Conservation (phyloP, 2,329 filamentous ascomycete genomes). For the Cordyceps farinosa region DNA sequence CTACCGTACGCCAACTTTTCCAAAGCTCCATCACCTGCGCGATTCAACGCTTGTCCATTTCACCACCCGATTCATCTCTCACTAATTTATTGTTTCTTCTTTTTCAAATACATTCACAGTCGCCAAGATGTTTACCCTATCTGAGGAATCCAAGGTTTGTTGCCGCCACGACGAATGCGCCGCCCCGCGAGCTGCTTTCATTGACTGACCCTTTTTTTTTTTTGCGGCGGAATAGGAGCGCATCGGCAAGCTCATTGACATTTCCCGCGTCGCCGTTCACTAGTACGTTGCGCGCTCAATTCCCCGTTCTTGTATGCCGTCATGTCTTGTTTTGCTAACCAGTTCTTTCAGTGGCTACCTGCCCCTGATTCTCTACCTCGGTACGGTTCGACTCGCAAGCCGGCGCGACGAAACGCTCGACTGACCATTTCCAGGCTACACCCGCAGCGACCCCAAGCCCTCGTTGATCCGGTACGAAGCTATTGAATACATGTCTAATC, state of each 20-base stretch:
- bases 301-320: not conserved
- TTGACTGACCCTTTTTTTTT: constrained; percentile 16
- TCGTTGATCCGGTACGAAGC: constrained; percentile 55
- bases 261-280: constrained; percentile 90
- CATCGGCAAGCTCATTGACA: constrained; percentile 93
- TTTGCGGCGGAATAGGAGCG: constrained; percentile 66
- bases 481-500: too few species aligned
- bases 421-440: constrained; percentile 65
- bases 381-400: constrained; percentile 45
- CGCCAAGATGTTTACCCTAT: constrained; percentile 63
- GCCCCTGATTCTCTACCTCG: constrained; percentile 93
- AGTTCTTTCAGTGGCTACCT: constrained; percentile 73
- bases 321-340: constrained; percentile 32
- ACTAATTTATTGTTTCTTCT: not conserved
- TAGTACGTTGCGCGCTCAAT: constrained; percentile 60
- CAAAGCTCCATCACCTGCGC: not conserved
- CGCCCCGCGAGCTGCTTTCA: not conserved
- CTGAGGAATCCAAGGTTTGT: constrained; percentile 92
- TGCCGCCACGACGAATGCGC: not conserved
- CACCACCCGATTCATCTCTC: not conserved
- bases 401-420: constrained; percentile 11
- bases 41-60: not conserved
- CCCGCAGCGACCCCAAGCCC: constrained; percentile 86
- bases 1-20: constrained; percentile 5
- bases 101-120: not conserved